These are phyloP conservation scores for Pogostemon cablin DNA, from an alignment of 257 asterid species.

Conservation along the genomic window DNA sequence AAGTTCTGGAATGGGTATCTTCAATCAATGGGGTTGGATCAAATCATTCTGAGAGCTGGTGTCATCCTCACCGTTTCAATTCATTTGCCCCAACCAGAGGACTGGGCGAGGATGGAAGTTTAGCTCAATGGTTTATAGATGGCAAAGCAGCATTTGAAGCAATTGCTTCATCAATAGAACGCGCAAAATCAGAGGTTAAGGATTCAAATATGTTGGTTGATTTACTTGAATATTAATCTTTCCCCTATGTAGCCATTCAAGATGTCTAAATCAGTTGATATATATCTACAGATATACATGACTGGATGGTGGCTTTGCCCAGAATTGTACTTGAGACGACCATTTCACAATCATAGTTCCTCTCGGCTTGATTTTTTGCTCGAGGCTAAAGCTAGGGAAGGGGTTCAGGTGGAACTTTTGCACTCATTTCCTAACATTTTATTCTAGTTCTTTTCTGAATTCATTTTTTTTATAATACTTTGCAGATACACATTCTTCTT, in stretches of 20 bases:
- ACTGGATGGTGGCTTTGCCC: slow-evolving; percentile 99
- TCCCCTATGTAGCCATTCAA: slow-evolving; percentile 5
- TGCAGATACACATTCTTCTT: slow-evolving; percentile 93
- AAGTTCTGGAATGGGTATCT: slow-evolving; percentile 73
- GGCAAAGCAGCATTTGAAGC: slow-evolving; percentile 94
- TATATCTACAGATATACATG: slow-evolving; percentile 68
- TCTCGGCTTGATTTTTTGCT: slow-evolving; percentile 83
- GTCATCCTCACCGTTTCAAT: slow-evolving; percentile 77
- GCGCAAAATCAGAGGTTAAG: slow-evolving; percentile 82
- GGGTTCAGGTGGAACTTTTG: slow-evolving; percentile 72
- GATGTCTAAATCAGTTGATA: slow-evolving; percentile 33
- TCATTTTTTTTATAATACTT: slow-evolving; percentile 24
- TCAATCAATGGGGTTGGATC: slow-evolving; percentile 71
- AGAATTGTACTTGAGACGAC: slow-evolving; percentile 85
- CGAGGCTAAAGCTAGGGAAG: slow-evolving; percentile 88
- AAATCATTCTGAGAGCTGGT: slow-evolving; percentile 74
- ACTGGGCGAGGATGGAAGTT: slow-evolving; percentile 76
- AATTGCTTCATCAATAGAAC: slow-evolving; percentile 79
- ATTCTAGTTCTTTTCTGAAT: slow-evolving; percentile 24
- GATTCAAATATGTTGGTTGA: slow-evolving; percentile 25
- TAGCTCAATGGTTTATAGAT: slow-evolving; percentile 94
- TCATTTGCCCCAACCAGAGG: slow-evolving; percentile 91
- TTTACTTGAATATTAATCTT: slow-evolving; percentile 24
- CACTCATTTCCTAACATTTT: slow-evolving; percentile 10
- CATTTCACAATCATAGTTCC: slow-evolving; percentile 62